phyloP scores from a whole-genome alignment of 805 yeast species.

The Yamadazyma ubonensis region DNA sequence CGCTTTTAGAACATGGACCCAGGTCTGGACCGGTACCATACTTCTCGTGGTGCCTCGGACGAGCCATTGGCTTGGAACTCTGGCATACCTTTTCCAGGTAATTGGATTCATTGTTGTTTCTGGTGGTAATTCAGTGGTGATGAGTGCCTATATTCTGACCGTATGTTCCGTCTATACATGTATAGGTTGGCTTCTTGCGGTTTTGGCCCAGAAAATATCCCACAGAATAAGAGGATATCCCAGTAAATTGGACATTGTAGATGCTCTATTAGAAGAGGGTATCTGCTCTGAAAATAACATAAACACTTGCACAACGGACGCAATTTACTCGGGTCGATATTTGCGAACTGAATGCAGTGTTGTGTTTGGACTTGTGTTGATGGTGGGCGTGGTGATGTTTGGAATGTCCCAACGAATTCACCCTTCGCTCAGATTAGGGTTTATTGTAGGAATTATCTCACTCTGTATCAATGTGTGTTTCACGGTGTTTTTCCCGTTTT shows the following conservation, averaged over 20 bases:
- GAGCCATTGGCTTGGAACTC: constrained; percentile 29
- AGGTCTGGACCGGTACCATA: constrained; percentile 27
- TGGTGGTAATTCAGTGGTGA: constrained; percentile 28
- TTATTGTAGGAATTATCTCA: constrained; percentile 23
- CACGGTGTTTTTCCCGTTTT: constrained; percentile 26
- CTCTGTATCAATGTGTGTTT: constrained; percentile 24
- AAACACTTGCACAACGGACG: constrained; percentile 18
- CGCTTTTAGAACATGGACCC: constrained; percentile 26
- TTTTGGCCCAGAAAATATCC: constrained; percentile 26
- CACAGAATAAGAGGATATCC: constrained; percentile 25
- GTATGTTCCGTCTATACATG: constrained; percentile 17
- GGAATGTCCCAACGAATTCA: constrained; percentile 22
- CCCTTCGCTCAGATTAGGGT: constrained; percentile 20
- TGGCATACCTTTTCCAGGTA: constrained; percentile 27
- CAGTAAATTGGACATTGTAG: constrained; percentile 18
- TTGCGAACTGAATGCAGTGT: constrained; percentile 24
- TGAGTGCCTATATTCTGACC: constrained; percentile 18
- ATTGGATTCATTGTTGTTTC: constrained; percentile 25
- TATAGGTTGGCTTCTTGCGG: constrained; percentile 24
- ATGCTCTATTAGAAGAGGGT: constrained; percentile 23
- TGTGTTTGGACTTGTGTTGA: constrained; percentile 22
- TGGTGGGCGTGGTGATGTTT: constrained; percentile 22
- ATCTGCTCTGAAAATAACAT: constrained; percentile 22
- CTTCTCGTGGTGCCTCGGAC: constrained; percentile 23
- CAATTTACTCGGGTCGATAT: constrained; percentile 28